Percentiles rank a stretch among this genome's conserved stretches.
These are phyloP conservation scores for Mycena floridula DNA, from an alignment of 768 basidiomycete genomes.

Conservation along the genomic window DNA sequence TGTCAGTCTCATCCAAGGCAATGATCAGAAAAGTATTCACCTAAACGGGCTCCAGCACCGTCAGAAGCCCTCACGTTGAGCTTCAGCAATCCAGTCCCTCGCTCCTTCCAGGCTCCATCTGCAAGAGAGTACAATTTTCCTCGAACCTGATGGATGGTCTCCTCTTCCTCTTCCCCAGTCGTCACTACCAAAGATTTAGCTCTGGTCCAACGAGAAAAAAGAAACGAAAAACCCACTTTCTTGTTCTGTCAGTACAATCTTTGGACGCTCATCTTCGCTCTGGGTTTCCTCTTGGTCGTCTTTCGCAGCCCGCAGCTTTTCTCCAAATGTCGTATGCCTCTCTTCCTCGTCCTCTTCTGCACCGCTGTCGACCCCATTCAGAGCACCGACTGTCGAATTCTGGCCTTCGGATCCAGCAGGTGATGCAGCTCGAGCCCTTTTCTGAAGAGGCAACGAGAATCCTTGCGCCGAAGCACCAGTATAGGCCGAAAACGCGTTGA, in stretches of 20 bases:
- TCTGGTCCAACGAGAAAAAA: slow-evolving; percentile 1
- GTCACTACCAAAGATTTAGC: slow-evolving; percentile 45
- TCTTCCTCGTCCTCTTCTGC: slow-evolving; percentile 46
- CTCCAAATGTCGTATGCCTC: slow-evolving; percentile 46
- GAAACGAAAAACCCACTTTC: slow-evolving; percentile 40
- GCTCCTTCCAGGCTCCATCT: slow-evolving; percentile 67
- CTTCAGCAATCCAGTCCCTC: slow-evolving; percentile 65
- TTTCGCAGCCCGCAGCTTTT: slow-evolving; percentile 56
- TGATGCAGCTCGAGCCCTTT: slow-evolving; percentile 49
- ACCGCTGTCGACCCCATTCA: slow-evolving; percentile 29
- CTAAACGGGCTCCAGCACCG: slow-evolving; percentile 62
- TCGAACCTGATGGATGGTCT: slow-evolving; percentile 68
- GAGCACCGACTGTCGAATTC: slow-evolving; percentile 16
- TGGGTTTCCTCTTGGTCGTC: slow-evolving; percentile 45
- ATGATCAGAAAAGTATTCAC: slow-evolving; percentile 37
- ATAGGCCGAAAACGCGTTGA: slow-evolving; percentile 59
- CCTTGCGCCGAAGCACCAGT: slow-evolving; percentile 41
- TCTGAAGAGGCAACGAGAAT: slow-evolving; percentile 45
- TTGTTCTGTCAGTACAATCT: slow-evolving; percentile 56
- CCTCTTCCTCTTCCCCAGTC: slow-evolving; percentile 81
- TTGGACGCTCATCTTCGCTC: slow-evolving; percentile 42
- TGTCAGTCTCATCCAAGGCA: too few species aligned
- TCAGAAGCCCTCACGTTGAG: slow-evolving; percentile 62
- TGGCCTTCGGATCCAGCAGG: slow-evolving; percentile 41
- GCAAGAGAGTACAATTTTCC: slow-evolving; percentile 68